Percentiles rank a stretch among this genome's conserved stretches.
phyloP scores from a whole-genome alignment of 2,329 filamentous ascomycete species.

The Sporothrix protearum region DNA sequence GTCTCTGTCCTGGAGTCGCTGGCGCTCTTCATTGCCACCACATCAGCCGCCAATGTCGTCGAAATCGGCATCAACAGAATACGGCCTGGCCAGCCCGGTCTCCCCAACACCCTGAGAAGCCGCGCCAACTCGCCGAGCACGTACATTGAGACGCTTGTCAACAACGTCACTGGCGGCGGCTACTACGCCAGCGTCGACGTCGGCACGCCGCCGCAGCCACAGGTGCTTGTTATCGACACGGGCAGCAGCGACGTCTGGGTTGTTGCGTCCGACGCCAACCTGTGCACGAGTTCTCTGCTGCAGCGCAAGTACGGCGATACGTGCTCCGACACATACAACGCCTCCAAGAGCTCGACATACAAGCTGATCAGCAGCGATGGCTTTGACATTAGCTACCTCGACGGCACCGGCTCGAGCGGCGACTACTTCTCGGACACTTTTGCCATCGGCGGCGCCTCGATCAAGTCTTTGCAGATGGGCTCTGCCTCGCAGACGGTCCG shows the following conservation, averaged over 20 bases:
- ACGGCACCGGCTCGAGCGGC: slow-evolving; percentile 51
- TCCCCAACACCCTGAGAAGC: slow-evolving; percentile 25
- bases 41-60: slow-evolving; percentile 25
- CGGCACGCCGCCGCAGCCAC: slow-evolving; percentile 55
- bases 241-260: slow-evolving; percentile 63
- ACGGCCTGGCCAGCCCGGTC: slow-evolving; percentile 23
- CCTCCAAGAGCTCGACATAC: slow-evolving; percentile 48
- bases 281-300: slow-evolving; percentile 39
- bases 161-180: slow-evolving; percentile 53
- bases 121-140: slow-evolving; percentile 29
- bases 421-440: slow-evolving; percentile 59
- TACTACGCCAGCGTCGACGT: slow-evolving; percentile 57
- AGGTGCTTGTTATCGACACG: slow-evolving; percentile 58
- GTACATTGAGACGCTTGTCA: slow-evolving; percentile 43
- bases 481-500: slow-evolving; percentile 49
- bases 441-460: slow-evolving; percentile 46
- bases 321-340: slow-evolving; percentile 45
- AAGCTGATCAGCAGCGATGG: slow-evolving; percentile 40
- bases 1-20: slow-evolving; percentile 1
- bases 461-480: slow-evolving; percentile 54
- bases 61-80: slow-evolving; percentile 28
- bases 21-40: slow-evolving; percentile 17
- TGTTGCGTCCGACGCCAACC: slow-evolving; percentile 38
- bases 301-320: slow-evolving; percentile 38
- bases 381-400: slow-evolving; percentile 62